These are phyloP conservation scores for Asterophora lycoperdoides DNA, from an alignment of 768 basidiomycete species.

Conservation along the genomic window DNA sequence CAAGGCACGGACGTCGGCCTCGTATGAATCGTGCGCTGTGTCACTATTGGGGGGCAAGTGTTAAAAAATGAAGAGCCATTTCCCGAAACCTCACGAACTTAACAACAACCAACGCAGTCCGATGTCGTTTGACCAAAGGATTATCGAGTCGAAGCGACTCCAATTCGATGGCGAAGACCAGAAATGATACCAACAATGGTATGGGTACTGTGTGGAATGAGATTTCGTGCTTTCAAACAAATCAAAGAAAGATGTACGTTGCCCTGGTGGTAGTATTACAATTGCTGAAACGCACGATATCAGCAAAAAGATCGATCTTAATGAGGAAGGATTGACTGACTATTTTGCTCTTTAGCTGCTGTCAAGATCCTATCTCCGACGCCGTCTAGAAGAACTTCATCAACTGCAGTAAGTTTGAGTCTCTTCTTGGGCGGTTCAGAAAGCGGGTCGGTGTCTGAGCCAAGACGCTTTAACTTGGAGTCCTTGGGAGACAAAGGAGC, in stretches of 20 bases:
- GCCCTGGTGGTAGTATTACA: constrained; percentile 26
- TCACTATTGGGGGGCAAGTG: constrained; percentile 17
- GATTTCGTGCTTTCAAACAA: neutral
- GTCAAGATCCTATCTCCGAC: constrained; percentile 25
- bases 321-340: constrained; percentile 20
- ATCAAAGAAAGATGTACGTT: constrained; percentile 17
- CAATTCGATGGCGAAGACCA: constrained; percentile 26
- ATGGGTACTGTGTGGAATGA: constrained; percentile 22
- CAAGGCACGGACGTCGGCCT: constrained; percentile 17
- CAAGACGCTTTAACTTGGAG: constrained; percentile 6
- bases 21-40: constrained; percentile 18
- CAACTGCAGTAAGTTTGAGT: constrained; percentile 21
- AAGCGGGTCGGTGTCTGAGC: constrained; percentile 5
- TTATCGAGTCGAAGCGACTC: constrained; percentile 18
- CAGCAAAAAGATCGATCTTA: neutral
- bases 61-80: neutral
- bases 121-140: constrained; percentile 13
- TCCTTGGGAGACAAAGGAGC: neutral
- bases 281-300: too few species aligned
- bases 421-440: constrained; percentile 10
- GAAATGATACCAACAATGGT: constrained; percentile 22
- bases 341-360: constrained; percentile 32
- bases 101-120: constrained; percentile 28
- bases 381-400: constrained; percentile 32
- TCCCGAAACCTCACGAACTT: constrained; percentile 22